These are phyloP conservation scores for Smithsoniella earleae DNA, from an alignment of 163 green algal species.

Conservation along the genomic window DNA sequence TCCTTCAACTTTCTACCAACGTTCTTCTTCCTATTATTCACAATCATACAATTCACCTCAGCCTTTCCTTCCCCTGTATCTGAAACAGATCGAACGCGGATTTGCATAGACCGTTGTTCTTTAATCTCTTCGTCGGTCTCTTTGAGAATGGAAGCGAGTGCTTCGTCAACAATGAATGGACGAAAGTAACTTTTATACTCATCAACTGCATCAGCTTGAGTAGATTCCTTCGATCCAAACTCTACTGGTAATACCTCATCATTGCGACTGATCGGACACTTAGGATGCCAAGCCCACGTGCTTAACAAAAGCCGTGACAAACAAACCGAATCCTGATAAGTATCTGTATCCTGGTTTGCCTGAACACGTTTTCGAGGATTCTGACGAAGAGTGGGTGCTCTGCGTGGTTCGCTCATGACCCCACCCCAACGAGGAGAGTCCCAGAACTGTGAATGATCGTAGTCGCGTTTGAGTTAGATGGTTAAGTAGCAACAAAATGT, in stretches of 20 bases:
- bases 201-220: background rate
- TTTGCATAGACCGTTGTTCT: background rate
- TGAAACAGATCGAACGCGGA: background rate
- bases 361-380: background rate
- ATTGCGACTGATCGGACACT: slow-evolving; percentile 7
- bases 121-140: slow-evolving; percentile 15
- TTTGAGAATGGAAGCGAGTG: slow-evolving; percentile 1
- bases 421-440: no score
- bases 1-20: background rate
- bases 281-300: slow-evolving; percentile 24
- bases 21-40: slow-evolving; percentile 17
- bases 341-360: background rate
- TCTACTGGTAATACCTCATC: slow-evolving; percentile 5
- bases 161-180: slow-evolving; percentile 11
- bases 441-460: no score
- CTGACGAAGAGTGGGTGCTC: background rate
- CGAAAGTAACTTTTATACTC: slow-evolving; percentile 5
- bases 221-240: slow-evolving; percentile 3
- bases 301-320: background rate
- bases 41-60: slow-evolving; percentile 9
- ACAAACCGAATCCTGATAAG: slow-evolving; percentile 21
- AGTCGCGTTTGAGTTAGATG: no score
- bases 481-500: no score
- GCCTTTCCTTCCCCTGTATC: slow-evolving; percentile 5
- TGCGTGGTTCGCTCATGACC: background rate